A percentile compares a stretch with the other conserved stretches of the same genome.
These are phyloP conservation scores for Tetragonia tetragonoides DNA, from an alignment of 148 eudicot genomes.

Conservation along the genomic window DNA sequence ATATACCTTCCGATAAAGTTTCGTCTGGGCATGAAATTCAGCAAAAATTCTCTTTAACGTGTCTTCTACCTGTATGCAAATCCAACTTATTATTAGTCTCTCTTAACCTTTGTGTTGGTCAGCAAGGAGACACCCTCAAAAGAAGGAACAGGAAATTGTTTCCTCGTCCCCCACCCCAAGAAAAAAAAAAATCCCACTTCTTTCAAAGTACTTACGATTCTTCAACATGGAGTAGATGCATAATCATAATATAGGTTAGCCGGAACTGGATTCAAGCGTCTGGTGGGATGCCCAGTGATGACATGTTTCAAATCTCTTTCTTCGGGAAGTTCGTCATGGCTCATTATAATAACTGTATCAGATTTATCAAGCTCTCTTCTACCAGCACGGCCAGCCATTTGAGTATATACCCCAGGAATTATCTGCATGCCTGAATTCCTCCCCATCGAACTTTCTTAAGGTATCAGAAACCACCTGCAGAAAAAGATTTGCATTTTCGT, in stretches of 20 bases:
- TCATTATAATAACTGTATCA: slow-evolving; percentile 89
- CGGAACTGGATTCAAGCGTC: slow-evolving; percentile 99
- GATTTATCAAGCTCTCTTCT: slow-evolving; percentile 97
- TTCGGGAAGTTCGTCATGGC: slow-evolving; percentile 91
- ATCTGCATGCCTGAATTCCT: slow-evolving; percentile 90
- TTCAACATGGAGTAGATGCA: slow-evolving; percentile 97
- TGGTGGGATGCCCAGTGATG: slow-evolving; percentile 88
- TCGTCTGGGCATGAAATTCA: slow-evolving; percentile 97
- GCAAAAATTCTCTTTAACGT: slow-evolving; percentile 99
- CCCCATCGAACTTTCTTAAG: slow-evolving; percentile 94
- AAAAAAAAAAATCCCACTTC: not conserved
- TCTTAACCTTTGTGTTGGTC: not conserved
- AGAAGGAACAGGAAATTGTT: slow-evolving; percentile 12
- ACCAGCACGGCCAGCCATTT: slow-evolving; percentile 99
- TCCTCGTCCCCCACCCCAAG: not conserved
- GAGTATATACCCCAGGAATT: slow-evolving; percentile 98
- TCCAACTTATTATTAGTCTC: not conserved
- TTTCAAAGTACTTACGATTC: slow-evolving; percentile 68
- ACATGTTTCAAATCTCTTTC: slow-evolving; percentile 72
- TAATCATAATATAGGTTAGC: slow-evolving; percentile 90
- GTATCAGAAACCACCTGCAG: slow-evolving; percentile 93
- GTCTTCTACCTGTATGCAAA: slow-evolving; percentile 74
- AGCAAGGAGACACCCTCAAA: not conserved
- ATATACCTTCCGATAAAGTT: too few species aligned
- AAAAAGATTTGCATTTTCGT: slow-evolving; percentile 3